These are phyloP conservation scores for Agrostemma githago DNA, from an alignment of 148 eudicot genomes.

Conservation along the genomic window DNA sequence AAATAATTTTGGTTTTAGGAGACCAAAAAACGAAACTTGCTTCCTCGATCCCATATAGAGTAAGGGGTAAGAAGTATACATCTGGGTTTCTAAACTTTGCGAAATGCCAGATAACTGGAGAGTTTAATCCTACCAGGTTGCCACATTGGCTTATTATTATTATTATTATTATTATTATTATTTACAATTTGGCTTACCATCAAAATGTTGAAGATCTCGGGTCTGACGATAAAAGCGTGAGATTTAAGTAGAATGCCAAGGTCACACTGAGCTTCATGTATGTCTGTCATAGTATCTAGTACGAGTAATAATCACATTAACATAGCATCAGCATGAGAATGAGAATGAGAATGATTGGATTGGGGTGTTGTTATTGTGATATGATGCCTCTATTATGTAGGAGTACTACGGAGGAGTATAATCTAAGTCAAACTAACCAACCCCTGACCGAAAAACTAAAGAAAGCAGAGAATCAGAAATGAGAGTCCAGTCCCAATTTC, in stretches of 20 bases:
- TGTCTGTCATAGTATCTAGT: too few species aligned
- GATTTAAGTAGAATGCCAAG: neutral
- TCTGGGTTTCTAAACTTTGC: neutral
- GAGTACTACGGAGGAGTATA: neutral
- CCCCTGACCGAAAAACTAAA: neutral
- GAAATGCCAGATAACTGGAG: neutral
- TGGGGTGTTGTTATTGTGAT: neutral
- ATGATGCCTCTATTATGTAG: too few species aligned
- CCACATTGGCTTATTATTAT: slow-evolving; percentile 3
- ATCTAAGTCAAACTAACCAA: neutral
- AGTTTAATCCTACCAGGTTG: neutral
- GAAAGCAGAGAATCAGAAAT: slow-evolving; percentile 3
- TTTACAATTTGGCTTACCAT: neutral
- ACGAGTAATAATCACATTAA: too few species aligned
- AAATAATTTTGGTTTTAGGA: neutral
- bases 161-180: neutral
- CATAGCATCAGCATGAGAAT: neutral
- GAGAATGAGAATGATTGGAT: neutral
- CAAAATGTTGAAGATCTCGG: neutral
- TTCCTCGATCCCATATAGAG: neutral
- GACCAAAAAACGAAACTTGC: neutral
- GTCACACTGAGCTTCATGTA: too few species aligned
- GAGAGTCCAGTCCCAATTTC: neutral
- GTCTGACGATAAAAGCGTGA: neutral
- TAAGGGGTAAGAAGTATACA: neutral